A percentile compares a stretch with the other conserved stretches of the same genome.
phyloP scores from a whole-genome alignment of 768 basidiomycete genomes.

The Xerocomellus amylosporus region DNA sequence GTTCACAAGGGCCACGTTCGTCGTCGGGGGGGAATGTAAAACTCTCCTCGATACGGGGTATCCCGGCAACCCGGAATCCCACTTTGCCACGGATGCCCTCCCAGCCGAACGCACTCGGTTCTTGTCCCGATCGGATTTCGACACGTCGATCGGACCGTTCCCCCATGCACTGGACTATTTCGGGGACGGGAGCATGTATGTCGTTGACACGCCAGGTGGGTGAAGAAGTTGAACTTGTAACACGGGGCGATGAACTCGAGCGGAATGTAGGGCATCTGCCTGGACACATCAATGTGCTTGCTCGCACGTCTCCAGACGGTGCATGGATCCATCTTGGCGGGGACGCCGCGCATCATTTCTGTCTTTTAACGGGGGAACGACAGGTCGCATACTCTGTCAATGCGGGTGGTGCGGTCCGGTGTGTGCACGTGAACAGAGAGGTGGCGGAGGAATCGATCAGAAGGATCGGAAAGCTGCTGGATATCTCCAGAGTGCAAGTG shows the following conservation, averaged over 20 bases:
- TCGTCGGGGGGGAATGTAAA: slow-evolving; percentile 42
- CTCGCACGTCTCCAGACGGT: slow-evolving; percentile 50
- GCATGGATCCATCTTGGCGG: slow-evolving; percentile 54
- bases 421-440: slow-evolving; percentile 43
- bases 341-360: slow-evolving; percentile 53
- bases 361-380: slow-evolving; percentile 43
- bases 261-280: slow-evolving; percentile 40
- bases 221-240: not conserved
- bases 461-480: no score
- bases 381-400: slow-evolving; percentile 30
- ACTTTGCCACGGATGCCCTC: slow-evolving; percentile 32
- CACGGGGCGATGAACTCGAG: not conserved
- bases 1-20: slow-evolving; percentile 44
- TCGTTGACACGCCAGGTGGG: slow-evolving; percentile 47
- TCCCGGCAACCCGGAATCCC: slow-evolving; percentile 38
- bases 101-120: slow-evolving; percentile 38
- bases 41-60: slow-evolving; percentile 37
- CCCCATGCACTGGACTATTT: slow-evolving; percentile 49
- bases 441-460: slow-evolving; percentile 37
- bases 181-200: slow-evolving; percentile 53
- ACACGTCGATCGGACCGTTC: slow-evolving; percentile 45
- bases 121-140: slow-evolving; percentile 32
- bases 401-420: slow-evolving; percentile 26
- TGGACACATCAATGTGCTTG: slow-evolving; percentile 53
- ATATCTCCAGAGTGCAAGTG: no score